These are phyloP conservation scores for Chaetomium olivaceum DNA, from an alignment of 2,329 filamentous ascomycete genomes.

Conservation along the genomic window DNA sequence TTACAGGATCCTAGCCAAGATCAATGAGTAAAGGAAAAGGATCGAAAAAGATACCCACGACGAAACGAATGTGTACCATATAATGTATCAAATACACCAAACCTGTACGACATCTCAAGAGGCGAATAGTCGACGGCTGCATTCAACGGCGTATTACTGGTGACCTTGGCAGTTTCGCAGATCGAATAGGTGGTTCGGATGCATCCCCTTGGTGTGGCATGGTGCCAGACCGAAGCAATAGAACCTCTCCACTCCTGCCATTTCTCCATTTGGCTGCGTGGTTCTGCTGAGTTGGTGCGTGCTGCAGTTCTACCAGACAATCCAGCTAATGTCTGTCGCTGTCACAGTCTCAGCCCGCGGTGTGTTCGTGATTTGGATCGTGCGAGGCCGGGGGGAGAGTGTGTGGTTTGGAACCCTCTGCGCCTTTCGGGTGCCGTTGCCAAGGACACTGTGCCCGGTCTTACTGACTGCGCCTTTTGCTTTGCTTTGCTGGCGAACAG, in stretches of 20 bases:
- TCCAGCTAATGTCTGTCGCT: neutral
- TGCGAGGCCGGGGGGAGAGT: neutral
- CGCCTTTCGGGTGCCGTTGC: neutral
- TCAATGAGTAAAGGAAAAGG: constrained; percentile 76
- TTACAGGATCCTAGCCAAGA: constrained; percentile 90
- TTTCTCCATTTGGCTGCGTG: neutral
- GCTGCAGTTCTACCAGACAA: neutral
- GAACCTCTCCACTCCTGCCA: constrained; percentile 16
- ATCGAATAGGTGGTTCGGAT: neutral
- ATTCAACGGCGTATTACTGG: constrained; percentile 27
- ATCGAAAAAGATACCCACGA: constrained; percentile 34
- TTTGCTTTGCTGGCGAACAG: neutral
- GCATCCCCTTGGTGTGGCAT: neutral
- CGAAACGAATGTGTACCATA: constrained; percentile 32
- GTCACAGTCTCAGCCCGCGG: neutral
- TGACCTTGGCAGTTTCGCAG: constrained; percentile 1
- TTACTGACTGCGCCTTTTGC: neutral
- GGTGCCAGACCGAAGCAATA: constrained; percentile 11
- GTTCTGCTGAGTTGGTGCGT: neutral
- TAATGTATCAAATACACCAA: constrained; percentile 36
- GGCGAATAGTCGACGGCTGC: constrained; percentile 5
- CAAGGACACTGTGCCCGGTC: neutral
- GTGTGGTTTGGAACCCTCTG: neutral
- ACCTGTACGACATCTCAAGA: constrained; percentile 22
- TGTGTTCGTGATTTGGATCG: neutral